Evolutionary conservation across 169 alveolate species (phyloP).

Genomic region (Plasmodium knowlesi): DNA sequence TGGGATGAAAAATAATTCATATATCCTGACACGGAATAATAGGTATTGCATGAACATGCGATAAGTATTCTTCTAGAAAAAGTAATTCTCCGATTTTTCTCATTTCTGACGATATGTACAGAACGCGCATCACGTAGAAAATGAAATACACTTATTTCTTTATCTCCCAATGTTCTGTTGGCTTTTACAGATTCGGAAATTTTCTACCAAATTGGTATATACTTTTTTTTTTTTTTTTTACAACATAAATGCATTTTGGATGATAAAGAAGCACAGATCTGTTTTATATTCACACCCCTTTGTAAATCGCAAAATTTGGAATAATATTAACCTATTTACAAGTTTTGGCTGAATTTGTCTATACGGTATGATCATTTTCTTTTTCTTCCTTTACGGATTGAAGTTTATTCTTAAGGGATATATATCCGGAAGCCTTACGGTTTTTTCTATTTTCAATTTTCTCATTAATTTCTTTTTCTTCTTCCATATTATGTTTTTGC

Average conservation of each 20-base stretch:
- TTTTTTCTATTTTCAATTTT: neutral
- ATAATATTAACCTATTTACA: neutral
- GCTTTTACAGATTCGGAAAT: neutral
- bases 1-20: neutral
- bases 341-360: neutral
- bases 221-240: neutral
- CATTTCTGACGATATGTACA: neutral
- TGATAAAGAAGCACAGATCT: neutral
- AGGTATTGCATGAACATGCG: neutral
- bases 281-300: neutral
- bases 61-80: neutral
- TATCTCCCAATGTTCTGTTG: neutral
- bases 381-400: neutral
- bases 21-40: neutral
- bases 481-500: neutral
- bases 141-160: neutral
- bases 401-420: neutral
- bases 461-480: neutral
- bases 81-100: neutral
- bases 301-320: neutral
- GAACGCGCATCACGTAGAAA: neutral
- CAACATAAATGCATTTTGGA: neutral
- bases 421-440: neutral
- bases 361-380: neutral
- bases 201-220: neutral